These are phyloP conservation scores for Aristolochia fimbriata DNA, from an alignment of 164 flowering plant species.

Conservation along the genomic window DNA sequence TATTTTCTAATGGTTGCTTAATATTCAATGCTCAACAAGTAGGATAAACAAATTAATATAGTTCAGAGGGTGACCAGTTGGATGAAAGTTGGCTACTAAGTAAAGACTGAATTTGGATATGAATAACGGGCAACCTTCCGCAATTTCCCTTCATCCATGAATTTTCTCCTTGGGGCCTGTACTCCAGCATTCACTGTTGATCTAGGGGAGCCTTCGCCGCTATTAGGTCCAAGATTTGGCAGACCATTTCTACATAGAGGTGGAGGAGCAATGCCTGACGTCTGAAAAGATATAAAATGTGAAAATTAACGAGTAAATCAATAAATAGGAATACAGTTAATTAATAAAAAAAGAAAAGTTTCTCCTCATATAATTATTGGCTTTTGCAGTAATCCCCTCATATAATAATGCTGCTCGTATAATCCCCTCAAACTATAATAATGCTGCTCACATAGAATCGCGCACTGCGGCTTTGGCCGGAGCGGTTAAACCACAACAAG, in stretches of 20 bases:
- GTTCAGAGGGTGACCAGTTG: no score
- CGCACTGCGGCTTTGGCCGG: no score
- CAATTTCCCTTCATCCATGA: constrained; percentile 93
- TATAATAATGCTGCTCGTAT: no score
- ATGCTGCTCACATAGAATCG: no score
- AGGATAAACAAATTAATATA: no score
- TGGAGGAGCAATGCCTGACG: constrained; percentile 81
- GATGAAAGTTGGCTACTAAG: no score
- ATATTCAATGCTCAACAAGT: no score
- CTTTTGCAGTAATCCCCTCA: no score
- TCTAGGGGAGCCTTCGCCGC: constrained; percentile 55
- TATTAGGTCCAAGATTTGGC: constrained; percentile 26
- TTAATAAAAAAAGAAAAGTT: neutral
- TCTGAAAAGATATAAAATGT: constrained; percentile 31
- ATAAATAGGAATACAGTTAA: neutral
- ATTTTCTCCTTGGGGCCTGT: constrained; percentile 86
- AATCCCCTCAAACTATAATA: no score
- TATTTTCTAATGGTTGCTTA: no score
- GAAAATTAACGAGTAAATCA: neutral
- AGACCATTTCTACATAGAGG: constrained; percentile 64
- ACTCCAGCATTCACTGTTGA: constrained; percentile 58
- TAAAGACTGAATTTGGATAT: no score
- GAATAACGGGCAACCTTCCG: constrained; percentile 53
- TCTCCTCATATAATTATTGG: neutral
- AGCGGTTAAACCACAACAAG: no score